Evolutionary conservation across 371 early-diverging fungal genomes (phyloP).

Genomic region (Mucor mucedo): DNA sequence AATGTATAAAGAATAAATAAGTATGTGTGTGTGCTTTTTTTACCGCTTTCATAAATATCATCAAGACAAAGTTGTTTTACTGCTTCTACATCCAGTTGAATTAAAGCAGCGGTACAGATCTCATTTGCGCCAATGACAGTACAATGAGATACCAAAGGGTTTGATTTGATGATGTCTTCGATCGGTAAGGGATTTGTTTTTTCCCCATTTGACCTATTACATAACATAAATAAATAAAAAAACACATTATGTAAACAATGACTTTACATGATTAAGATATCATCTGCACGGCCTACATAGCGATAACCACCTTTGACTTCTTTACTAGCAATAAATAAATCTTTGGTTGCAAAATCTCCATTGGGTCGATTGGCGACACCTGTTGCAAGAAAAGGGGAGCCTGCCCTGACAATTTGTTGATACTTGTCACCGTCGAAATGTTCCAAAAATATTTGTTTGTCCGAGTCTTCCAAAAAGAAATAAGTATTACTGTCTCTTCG

Average conservation of each 20-base stretch:
- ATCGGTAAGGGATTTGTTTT: conserved; percentile 49
- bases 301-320: conserved; percentile 20
- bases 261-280: conserved; percentile 36
- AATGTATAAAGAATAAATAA: too few species aligned
- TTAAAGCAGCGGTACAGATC: conserved; percentile 34
- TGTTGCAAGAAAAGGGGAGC: conserved; percentile 21
- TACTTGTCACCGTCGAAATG: background rate
- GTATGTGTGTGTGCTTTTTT: background rate
- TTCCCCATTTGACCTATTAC: conserved; percentile 36
- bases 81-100: conserved; percentile 29
- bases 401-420: background rate
- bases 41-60: conserved; percentile 16
- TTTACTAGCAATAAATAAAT: conserved; percentile 29
- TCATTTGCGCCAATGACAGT: conserved; percentile 35
- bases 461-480: conserved; percentile 1
- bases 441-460: conserved; percentile 5
- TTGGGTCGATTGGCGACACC: conserved; percentile 27
- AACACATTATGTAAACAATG: background rate
- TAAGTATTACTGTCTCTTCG: background rate
- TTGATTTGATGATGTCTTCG: conserved; percentile 32
- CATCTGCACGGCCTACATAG: conserved; percentile 39
- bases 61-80: conserved; percentile 19
- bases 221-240: too few species aligned
- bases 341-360: conserved; percentile 41
- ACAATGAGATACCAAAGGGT: conserved; percentile 27